Evolutionary conservation across 805 yeast genomes (phyloP).

Genomic region (Barnettozyma sp.): DNA sequence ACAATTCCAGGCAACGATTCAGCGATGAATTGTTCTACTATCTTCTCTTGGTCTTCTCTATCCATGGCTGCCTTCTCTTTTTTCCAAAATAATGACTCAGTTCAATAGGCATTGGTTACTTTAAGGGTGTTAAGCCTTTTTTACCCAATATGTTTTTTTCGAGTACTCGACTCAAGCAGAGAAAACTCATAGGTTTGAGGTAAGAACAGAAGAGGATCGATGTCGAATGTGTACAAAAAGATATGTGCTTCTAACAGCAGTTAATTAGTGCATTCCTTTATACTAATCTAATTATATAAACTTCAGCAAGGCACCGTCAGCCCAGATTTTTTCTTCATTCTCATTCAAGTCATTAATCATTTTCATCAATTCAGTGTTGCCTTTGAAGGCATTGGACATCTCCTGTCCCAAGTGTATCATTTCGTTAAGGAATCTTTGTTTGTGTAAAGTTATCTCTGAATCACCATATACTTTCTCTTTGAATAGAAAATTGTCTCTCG

Average conservation of each 20-base stretch:
- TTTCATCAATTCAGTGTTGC: background rate
- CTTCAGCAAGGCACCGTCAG: slow-evolving; percentile 4
- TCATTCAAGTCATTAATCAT: slow-evolving; percentile 1
- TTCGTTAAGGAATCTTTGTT: slow-evolving; percentile 9
- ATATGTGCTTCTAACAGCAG: too few species aligned
- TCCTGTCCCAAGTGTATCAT: slow-evolving; percentile 2
- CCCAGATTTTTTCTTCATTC: slow-evolving; percentile 3
- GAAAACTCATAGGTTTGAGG: too few species aligned
- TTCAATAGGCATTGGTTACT: too few species aligned
- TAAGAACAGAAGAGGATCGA: too few species aligned
- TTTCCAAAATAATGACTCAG: too few species aligned
- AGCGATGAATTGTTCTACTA: slow-evolving; percentile 22
- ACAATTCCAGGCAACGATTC: slow-evolving; percentile 35
- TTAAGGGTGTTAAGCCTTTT: too few species aligned
- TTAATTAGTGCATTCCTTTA: background rate
- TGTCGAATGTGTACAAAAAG: too few species aligned
- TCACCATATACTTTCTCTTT: background rate
- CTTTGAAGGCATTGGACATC: background rate
- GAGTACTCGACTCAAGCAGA: background rate
- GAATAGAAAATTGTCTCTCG: slow-evolving; percentile 5
- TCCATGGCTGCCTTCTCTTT: background rate
- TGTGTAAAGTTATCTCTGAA: slow-evolving; percentile 2
- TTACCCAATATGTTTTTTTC: background rate
- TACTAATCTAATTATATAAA: slow-evolving; percentile 10
- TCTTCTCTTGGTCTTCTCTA: background rate